Evolutionary conservation across 2,329 filamentous ascomycete species (phyloP).

Genomic region (Microdochium paspali): DNA sequence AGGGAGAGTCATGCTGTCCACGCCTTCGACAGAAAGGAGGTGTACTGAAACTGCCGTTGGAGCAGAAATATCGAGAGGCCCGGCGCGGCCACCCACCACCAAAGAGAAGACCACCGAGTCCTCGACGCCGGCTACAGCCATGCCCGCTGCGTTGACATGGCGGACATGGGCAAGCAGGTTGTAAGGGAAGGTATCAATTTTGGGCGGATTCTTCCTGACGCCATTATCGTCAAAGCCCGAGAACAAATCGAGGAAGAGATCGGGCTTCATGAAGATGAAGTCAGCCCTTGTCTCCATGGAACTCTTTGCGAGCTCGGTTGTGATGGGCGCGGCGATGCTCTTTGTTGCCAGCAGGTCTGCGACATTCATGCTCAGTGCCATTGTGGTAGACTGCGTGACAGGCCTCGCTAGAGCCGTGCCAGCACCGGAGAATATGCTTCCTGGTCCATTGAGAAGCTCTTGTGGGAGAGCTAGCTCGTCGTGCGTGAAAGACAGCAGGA

Average conservation of each 20-base stretch:
- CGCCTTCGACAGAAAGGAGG: constrained; percentile 25
- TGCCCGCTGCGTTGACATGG: constrained; percentile 26
- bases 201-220: background rate
- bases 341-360: constrained; percentile 1
- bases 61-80: constrained; percentile 14
- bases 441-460: constrained; percentile 3
- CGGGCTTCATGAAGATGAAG: constrained; percentile 18
- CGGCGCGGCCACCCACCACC: constrained; percentile 23
- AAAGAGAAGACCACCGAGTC: constrained; percentile 23
- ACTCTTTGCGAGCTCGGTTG: background rate
- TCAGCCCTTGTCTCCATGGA: constrained; percentile 8
- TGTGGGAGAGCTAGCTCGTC: constrained; percentile 23
- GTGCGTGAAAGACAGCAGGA: constrained; percentile 22
- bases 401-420: constrained; percentile 2
- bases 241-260: constrained; percentile 18
- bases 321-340: background rate
- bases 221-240: background rate
- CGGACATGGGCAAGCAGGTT: constrained; percentile 28
- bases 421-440: background rate
- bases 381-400: constrained; percentile 10
- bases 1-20: constrained; percentile 18
- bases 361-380: constrained; percentile 12
- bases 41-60: constrained; percentile 22
- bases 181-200: constrained; percentile 13
- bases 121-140: constrained; percentile 23